A percentile compares a stretch with the other conserved stretches of the same genome.
phyloP scores from a whole-genome alignment of 371 early-diverging fungal genomes.

The Haplosporangium sp. region DNA sequence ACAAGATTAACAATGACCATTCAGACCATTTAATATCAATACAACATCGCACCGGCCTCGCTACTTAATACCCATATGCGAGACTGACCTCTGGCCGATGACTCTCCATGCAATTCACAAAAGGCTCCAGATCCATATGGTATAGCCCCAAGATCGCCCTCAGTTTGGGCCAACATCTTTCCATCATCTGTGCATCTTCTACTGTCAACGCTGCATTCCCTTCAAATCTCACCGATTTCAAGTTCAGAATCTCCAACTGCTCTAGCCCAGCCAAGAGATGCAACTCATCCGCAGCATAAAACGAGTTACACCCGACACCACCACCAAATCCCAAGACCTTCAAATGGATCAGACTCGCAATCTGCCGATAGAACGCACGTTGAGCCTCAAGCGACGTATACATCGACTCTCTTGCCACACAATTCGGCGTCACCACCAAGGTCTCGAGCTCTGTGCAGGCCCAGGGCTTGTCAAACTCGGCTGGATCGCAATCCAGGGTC shows the following conservation, averaged over 20 bases:
- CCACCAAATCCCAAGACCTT: slow-evolving; percentile 10
- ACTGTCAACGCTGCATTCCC: slow-evolving; percentile 7
- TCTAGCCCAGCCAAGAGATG: background rate
- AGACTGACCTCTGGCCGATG: slow-evolving; percentile 17
- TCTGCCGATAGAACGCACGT: slow-evolving; percentile 4
- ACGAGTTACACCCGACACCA: background rate
- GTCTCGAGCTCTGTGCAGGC: slow-evolving; percentile 5
- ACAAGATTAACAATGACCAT: background rate
- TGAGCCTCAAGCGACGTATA: slow-evolving; percentile 6
- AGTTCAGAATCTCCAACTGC: slow-evolving; percentile 6
- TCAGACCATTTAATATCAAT: background rate
- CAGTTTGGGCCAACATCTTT: slow-evolving; percentile 8
- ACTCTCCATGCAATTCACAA: slow-evolving; percentile 1
- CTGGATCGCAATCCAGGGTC: slow-evolving; percentile 5
- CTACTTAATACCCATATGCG: background rate
- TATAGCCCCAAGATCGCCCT: slow-evolving; percentile 8
- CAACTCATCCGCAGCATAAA: slow-evolving; percentile 1
- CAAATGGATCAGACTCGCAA: slow-evolving; percentile 1
- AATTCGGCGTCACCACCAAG: slow-evolving; percentile 7
- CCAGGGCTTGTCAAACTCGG: slow-evolving; percentile 14
- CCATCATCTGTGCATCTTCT: slow-evolving; percentile 9
- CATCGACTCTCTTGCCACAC: background rate
- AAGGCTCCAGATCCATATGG: background rate
- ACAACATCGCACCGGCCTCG: background rate
- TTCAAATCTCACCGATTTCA: background rate